Base-by-base conservation (phyloP, 768 basidiomycete species). In the Macrolepiota dolichaula region DNA sequence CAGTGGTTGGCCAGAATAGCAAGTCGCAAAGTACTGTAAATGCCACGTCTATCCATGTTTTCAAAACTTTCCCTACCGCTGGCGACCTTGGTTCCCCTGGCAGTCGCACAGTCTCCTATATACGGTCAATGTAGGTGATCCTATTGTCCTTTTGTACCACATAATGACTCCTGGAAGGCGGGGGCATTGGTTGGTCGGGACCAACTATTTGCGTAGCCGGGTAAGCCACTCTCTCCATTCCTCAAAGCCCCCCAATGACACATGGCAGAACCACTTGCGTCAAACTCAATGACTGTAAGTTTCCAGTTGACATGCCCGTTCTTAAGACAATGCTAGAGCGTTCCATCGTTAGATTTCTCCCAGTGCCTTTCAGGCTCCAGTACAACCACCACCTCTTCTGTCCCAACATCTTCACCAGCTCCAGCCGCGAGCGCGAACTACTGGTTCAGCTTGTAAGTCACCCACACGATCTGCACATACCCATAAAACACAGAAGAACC, bases 401-500 rank as follows among this genome's bases (percentile, higher is more conserved):
- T 44, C 42, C 4, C 64, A 29, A 29, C 57, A 15, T 55, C 63
- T 19, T 9, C 55, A 24, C 55, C 60, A 9, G 53, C 57, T 19
- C 15, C 19, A 35, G 29, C 58, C 13, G 44, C 53, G 36, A 49
- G 59, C 4, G 62, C 71, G 1, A 80, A 80, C 61, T 83, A 77
- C 68, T 85, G 84, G 84, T 86, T 85, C 67, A 81, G 80, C 69
- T 85, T 85, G 82, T 84, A 65, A 60, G 79, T 49, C 19, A 13
- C 25, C 19, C 19, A 17, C 19, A 44, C 42, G 6, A 44, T 49
- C 19, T 10, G 10, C 40, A 12, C 12, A 12, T 22, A 49, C 19
- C 22, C 25, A 13, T 22, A 1, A 15, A 25, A 19, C 47, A 49
- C 12, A 22, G 4, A 50, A 22, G 29, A 25, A 55, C 11, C 36